phyloP scores from a whole-genome alignment of 2,329 filamentous ascomycete genomes.

The Alternaria sp. region DNA sequence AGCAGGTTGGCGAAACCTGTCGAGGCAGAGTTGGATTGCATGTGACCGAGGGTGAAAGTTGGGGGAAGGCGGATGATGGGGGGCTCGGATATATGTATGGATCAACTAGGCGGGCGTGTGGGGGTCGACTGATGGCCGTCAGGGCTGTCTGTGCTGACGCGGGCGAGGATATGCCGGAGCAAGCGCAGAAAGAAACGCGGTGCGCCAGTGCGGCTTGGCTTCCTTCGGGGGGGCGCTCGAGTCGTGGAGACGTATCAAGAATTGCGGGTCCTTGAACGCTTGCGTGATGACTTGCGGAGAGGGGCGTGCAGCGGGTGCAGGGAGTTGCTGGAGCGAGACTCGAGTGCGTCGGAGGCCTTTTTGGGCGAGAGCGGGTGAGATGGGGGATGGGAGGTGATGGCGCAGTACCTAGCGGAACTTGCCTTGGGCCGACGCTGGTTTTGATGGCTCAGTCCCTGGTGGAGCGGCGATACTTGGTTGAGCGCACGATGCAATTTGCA shows the following conservation, averaged over 20 bases:
- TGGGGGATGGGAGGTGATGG: constrained; percentile 16
- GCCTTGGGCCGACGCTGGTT: constrained; percentile 13
- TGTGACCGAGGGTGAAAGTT: constrained; percentile 51
- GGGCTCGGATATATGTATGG: constrained; percentile 49
- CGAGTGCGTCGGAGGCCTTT: constrained; percentile 14
- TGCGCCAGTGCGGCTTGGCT: constrained; percentile 30
- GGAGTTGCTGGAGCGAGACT: constrained; percentile 15
- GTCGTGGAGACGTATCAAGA: constrained; percentile 30
- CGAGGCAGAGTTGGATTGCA: constrained; percentile 48
- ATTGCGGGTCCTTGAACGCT: constrained; percentile 27
- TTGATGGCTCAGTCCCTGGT: constrained; percentile 18
- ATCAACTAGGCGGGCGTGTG: constrained; percentile 39
- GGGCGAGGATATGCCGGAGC: constrained; percentile 35
- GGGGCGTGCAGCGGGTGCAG: constrained; percentile 29
- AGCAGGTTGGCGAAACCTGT: constrained; percentile 51
- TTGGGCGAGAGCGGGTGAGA: constrained; percentile 10
- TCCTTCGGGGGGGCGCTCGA: constrained; percentile 21
- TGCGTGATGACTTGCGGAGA: constrained; percentile 29
- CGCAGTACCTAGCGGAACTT: constrained; percentile 24
- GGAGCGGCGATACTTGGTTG: constrained; percentile 24
- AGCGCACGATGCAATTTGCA: constrained; percentile 23
- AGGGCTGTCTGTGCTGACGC: constrained; percentile 42
- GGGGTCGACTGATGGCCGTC: constrained; percentile 38
- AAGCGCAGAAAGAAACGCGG: constrained; percentile 34
- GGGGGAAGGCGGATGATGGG: constrained; percentile 49